Evolutionary conservation across 73 alveolate genomes (phyloP), one percentile per base, ranked within the genome.

Genomic region (Diophrys sp.): DNA sequence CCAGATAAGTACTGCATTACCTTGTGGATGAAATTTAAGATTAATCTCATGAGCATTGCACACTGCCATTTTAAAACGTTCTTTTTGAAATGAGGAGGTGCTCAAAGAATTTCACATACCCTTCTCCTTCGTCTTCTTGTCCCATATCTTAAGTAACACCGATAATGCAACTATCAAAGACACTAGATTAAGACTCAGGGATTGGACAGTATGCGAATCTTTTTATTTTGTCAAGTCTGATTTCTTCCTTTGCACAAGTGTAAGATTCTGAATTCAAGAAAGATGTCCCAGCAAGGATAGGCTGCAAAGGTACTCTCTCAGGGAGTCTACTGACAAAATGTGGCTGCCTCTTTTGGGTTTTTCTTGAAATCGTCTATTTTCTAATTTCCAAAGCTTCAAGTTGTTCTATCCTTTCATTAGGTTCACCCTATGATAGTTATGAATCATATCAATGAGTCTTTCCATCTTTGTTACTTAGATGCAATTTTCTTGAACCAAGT

Each of bases 1-100:
- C 89, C 90, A 87, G 55, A 85, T 67, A 25, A 78, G 80, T 29
- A 77, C 55, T 1, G 92, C 87, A 28, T 71, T 57, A 18, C 92
- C 92, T 30, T 73, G 24, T 1, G 92, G 85, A 1, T 81, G 77
- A 31, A 84, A 57, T 66, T 62, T 66, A 44, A 71, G 26, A 33
- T 67, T n/a, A 11, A 85, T 85, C 27, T 85, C 92, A 24, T 74
- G 70, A 24, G 88, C 88, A 25, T 62, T 74, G 28, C 55, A 24
- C 69, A 78, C 55, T 27, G 33, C 44, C 27, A 70, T 71, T 26
- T 57, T 78, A 56, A 85, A 85, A 32, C 77, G 78, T 56, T 85
- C 88, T 62, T 62, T 85, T 54, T 71, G 81, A 2, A 28, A 69
- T 0, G 29, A 27, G 23, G 67, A 54, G 27, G 1, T 77, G 55